These are phyloP conservation scores for Coprinopsis cinerea DNA, from an alignment of 768 basidiomycete genomes.

Conservation along the genomic window DNA sequence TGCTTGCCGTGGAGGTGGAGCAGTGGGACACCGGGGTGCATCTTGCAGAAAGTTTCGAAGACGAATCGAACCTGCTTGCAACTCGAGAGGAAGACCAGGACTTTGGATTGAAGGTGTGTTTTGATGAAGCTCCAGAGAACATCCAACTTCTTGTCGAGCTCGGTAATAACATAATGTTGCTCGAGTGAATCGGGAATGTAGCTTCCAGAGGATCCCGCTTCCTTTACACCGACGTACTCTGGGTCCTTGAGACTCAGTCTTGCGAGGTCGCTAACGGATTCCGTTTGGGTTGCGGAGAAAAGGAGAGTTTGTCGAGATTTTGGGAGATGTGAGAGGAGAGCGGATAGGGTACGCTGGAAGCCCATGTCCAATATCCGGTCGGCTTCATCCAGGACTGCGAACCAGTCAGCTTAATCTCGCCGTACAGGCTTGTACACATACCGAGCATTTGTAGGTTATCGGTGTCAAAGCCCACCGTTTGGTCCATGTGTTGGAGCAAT, in stretches of 20 bases:
- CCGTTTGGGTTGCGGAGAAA: constrained; percentile 95
- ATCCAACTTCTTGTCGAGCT: constrained; percentile 85
- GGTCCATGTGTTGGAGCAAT: constrained; percentile 95
- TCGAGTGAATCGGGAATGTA: constrained; percentile 75
- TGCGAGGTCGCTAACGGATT: constrained; percentile 83
- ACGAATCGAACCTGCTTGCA: constrained; percentile 97
- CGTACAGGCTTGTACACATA: constrained; percentile 27
- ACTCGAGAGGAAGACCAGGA: constrained; percentile 89
- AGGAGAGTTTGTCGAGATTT: constrained; percentile 90
- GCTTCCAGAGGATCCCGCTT: constrained; percentile 36
- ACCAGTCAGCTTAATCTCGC: constrained; percentile 6
- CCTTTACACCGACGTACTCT: constrained; percentile 60
- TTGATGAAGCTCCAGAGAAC: constrained; percentile 93
- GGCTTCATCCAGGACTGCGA: constrained; percentile 88
- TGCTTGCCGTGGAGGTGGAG: constrained; percentile 95
- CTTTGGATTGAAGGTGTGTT: constrained; percentile 85
- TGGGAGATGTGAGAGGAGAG: constrained; percentile 88
- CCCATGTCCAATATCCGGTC: constrained; percentile 97
- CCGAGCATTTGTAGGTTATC: constrained; percentile 89
- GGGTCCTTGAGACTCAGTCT: constrained; percentile 86
- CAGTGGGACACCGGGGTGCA: constrained; percentile 93
- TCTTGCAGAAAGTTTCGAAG: constrained; percentile 90
- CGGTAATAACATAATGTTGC: constrained; percentile 82
- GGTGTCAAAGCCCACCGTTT: constrained; percentile 91
- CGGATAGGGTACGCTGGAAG: constrained; percentile 82